Percentiles rank a stretch among this genome's conserved stretches.
These are phyloP conservation scores for Neoascochyta sp. DNA, from an alignment of 2,329 filamentous ascomycete genomes.

Conservation along the genomic window DNA sequence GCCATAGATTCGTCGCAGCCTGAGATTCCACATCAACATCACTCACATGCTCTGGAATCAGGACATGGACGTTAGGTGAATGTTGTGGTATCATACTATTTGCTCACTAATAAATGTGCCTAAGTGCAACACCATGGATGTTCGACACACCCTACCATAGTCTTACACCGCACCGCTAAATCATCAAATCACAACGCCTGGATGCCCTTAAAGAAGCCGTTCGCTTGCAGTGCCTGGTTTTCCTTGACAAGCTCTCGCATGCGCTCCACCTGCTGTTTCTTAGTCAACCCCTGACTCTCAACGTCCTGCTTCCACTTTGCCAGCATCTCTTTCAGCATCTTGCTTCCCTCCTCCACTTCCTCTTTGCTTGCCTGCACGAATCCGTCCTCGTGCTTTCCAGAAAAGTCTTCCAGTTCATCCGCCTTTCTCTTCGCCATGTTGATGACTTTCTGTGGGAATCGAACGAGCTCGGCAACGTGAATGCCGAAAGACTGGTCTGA, in stretches of 20 bases:
- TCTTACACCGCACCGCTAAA: too few species aligned
- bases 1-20: too few species aligned
- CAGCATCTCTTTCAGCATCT: slow-evolving; percentile 77
- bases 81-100: too few species aligned
- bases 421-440: slow-evolving; percentile 99
- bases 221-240: slow-evolving; percentile 62
- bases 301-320: slow-evolving; percentile 76
- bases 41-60: too few species aligned
- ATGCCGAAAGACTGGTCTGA: slow-evolving; percentile 98
- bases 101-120: too few species aligned
- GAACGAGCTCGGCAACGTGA: slow-evolving; percentile 93
- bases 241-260: slow-evolving; percentile 75
- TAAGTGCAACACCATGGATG: too few species aligned
- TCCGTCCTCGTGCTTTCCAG: slow-evolving; percentile 64
- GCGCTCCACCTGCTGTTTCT: slow-evolving; percentile 69
- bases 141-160: too few species aligned
- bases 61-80: too few species aligned
- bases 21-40: too few species aligned
- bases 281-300: slow-evolving; percentile 55
- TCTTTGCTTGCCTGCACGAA: slow-evolving; percentile 57
- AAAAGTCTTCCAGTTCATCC: slow-evolving; percentile 96
- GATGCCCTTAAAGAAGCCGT: slow-evolving; percentile 64
- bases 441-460: slow-evolving; percentile 94
- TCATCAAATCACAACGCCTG: slow-evolving; percentile 48
- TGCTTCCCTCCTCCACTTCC: slow-evolving; percentile 85